Conservation (phyloP, 805 yeast genomes). For the Metschnikowia noctiluminum region DNA sequence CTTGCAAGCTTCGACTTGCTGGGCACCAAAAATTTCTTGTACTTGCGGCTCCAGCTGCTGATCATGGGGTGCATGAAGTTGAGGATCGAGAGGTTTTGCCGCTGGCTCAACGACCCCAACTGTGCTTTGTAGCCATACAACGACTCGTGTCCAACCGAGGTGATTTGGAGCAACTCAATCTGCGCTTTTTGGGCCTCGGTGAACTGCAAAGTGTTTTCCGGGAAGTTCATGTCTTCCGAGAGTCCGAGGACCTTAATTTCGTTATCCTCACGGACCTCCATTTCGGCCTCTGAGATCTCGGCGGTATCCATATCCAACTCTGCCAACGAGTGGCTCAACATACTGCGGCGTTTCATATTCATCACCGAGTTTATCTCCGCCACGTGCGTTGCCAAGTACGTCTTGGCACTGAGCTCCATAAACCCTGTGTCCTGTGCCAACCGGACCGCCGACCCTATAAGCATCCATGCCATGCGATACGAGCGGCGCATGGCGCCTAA, state of each 20-base stretch:
- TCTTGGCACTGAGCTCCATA: constrained; percentile 66
- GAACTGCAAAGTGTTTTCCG: constrained; percentile 44
- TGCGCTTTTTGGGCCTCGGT: constrained; percentile 69
- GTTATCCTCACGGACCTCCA: constrained; percentile 24
- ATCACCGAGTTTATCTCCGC: constrained; percentile 81
- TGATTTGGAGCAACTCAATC: constrained; percentile 72
- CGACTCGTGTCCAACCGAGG: constrained; percentile 79
- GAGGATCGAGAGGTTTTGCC: constrained; percentile 68
- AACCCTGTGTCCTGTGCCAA: constrained; percentile 84
- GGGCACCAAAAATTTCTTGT: constrained; percentile 51
- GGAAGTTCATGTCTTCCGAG: constrained; percentile 15
- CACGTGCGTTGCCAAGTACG: constrained; percentile 79
- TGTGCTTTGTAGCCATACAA: constrained; percentile 67
- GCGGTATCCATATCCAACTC: constrained; percentile 58
- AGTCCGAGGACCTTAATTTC: constrained; percentile 29
- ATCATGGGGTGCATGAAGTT: constrained; percentile 73
- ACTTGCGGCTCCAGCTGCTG: constrained; percentile 72
- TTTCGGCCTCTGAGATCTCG: constrained; percentile 34
- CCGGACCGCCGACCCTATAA: constrained; percentile 82
- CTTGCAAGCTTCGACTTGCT: constrained; percentile 39
- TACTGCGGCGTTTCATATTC: constrained; percentile 74
- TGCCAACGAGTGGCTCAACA: constrained; percentile 67
- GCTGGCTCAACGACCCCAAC: constrained; percentile 47
- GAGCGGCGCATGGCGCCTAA: constrained; percentile 82
- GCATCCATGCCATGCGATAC: constrained; percentile 92